Conservation (phyloP, 176 grass and related monocot genomes). For the Avena eriantha region DNA sequence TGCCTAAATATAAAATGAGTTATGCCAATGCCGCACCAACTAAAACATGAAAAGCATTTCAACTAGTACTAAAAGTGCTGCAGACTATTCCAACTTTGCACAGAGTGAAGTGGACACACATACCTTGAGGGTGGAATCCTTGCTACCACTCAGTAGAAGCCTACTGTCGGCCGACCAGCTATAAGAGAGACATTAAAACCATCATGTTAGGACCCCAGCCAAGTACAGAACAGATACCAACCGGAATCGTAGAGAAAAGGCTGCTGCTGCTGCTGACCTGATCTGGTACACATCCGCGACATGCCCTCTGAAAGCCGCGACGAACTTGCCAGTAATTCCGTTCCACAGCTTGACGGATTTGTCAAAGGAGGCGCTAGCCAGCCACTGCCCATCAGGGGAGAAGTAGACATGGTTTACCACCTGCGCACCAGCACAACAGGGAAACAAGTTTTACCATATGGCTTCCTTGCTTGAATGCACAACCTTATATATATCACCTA, state of each 20-base stretch:
- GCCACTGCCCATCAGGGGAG: slow-evolving; percentile 98
- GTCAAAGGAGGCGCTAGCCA: slow-evolving; percentile 98
- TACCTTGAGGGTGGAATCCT: slow-evolving; percentile 98
- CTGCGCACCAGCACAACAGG: slow-evolving; percentile 28
- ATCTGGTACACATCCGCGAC: slow-evolving; percentile 97
- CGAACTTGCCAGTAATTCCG: slow-evolving; percentile 88
- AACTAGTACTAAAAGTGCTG: not conserved
- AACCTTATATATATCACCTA: not conserved
- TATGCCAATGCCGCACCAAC: not conserved
- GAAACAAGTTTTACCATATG: slow-evolving; percentile 10
- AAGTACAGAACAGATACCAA: no score
- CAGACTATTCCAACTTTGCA: no score
- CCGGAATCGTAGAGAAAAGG: not conserved
- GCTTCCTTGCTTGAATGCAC: not conserved
- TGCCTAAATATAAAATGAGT: not conserved
- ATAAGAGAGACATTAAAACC: slow-evolving; percentile 13
- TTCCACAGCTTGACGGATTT: slow-evolving; percentile 99
- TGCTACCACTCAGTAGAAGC: slow-evolving; percentile 97
- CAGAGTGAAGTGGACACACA: not conserved
- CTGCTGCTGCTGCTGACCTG: slow-evolving; percentile 49
- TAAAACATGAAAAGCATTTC: not conserved
- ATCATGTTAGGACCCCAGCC: not conserved
- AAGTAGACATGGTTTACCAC: slow-evolving; percentile 99
- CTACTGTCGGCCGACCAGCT: slow-evolving; percentile 98
- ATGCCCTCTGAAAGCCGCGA: slow-evolving; percentile 87